Evolutionary conservation across 345 rosid species (phyloP).

Genomic region (Syzygium grande): DNA sequence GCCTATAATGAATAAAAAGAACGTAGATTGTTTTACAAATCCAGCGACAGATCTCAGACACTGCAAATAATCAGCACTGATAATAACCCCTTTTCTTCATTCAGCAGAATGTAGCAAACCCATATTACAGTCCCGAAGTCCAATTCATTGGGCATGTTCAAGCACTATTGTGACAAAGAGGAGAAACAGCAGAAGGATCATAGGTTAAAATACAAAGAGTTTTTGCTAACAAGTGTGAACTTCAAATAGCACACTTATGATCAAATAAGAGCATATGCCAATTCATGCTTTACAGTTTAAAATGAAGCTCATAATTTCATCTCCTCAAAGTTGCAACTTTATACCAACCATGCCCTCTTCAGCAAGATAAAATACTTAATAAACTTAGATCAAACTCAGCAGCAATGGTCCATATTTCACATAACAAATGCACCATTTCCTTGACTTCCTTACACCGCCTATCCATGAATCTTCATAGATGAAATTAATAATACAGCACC

Average conservation of each 20-base stretch:
- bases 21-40: not conserved
- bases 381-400: not conserved
- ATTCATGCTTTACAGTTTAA: not conserved
- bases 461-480: not conserved
- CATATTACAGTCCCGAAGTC: not conserved
- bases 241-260: not conserved
- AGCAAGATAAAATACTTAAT: not conserved
- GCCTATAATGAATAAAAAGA: not conserved
- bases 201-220: not conserved
- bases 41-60: not conserved
- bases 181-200: not conserved
- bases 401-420: not conserved
- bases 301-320: not conserved
- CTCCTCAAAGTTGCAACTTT: not conserved
- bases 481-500: not conserved
- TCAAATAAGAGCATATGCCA: not conserved
- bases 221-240: not conserved
- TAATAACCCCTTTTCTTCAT: not conserved
- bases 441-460: not conserved
- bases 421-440: not conserved
- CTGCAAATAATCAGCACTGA: not conserved
- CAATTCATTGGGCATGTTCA: not conserved
- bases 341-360: not conserved
- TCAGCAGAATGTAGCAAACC: not conserved
- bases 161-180: not conserved